phyloP scores from a whole-genome alignment of 805 yeast species.

The Suhomyces emberorum region DNA sequence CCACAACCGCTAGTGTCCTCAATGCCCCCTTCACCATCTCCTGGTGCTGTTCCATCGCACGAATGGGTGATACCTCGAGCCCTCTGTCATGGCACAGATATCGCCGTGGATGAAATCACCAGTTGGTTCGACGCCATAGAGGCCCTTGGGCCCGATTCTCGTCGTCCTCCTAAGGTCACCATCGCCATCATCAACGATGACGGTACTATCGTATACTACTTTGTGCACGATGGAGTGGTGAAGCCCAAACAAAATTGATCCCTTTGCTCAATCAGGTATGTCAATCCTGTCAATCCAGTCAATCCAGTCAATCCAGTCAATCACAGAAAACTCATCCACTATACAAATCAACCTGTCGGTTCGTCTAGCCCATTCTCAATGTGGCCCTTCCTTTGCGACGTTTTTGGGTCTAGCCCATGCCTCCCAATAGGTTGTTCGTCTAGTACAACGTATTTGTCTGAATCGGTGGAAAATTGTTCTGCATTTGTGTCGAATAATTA shows the following conservation, averaged over 20 bases:
- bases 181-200: slow-evolving; percentile 60
- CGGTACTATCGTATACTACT: slow-evolving; percentile 69
- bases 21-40: neutral
- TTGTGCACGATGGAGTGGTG: slow-evolving; percentile 61
- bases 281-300: too few relatives aligned
- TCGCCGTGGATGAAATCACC: slow-evolving; percentile 40
- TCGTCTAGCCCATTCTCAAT: neutral
- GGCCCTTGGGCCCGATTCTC: slow-evolving; percentile 4
- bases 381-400: too few relatives aligned
- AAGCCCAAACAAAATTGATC: slow-evolving; percentile 56
- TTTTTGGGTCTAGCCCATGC: too few relatives aligned
- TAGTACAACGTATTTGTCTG: too few relatives aligned
- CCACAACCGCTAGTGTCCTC: slow-evolving; percentile 21
- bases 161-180: slow-evolving; percentile 37
- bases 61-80: slow-evolving; percentile 42
- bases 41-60: too few relatives aligned
- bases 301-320: too few relatives aligned
- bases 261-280: neutral
- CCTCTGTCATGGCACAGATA: slow-evolving; percentile 13
- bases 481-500: too few relatives aligned
- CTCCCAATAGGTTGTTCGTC: too few relatives aligned
- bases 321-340: too few relatives aligned
- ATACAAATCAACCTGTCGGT: too few relatives aligned
- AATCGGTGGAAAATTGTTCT: too few relatives aligned
- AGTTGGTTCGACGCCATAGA: slow-evolving; percentile 34